Evolutionary conservation across 148 eudicot genomes (phyloP), one percentile per base, ranked within the genome.

Genomic region (Rhododendron ferrugineum): DNA sequence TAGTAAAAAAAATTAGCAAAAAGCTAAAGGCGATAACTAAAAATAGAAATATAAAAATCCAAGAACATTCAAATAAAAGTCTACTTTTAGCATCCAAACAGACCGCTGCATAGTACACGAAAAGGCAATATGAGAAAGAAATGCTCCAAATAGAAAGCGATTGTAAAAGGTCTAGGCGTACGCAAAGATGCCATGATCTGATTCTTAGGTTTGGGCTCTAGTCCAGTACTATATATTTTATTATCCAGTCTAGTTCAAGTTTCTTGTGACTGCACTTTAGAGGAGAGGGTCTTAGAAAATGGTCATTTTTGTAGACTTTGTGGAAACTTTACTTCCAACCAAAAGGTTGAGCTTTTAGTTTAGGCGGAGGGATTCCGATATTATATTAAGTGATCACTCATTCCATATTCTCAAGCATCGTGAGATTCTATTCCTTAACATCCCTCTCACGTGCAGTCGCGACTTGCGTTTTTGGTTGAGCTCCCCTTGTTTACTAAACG

Each of bases 141-240:
- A 58, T 30, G 68, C 82, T 76, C 34, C 28, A n/a, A 79, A 62
- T 16, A 52, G 54, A 85, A 75, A 75, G 46, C 42, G 79, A 75
- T 40, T 16, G 79, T 3, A 9, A 75, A 75, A 40, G 79, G 26
- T 75, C 11, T 9, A 46, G 11, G 49, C 11, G 49, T 22, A 36
- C 22, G 28, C 49, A 77, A 40, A 42, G 80, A 77, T 77, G 26
- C 80, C 44, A 22, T 75, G 28, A 42, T 77, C 47, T 76, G 26
- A 77, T 42, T n/a, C 15, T 3, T 9, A 8, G 42, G 4, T 40
- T 23, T 34, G 70, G 28, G 73, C 73, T 66, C 14, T 75, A 7
- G 10, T 75, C 42, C 42, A 13, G 36, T 68, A 68, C 14, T 68
- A 11, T n/a, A n/a, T n/a, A n/a, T 68, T 68, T 26, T 28, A 70